These are phyloP conservation scores for Cercospora janseana DNA, from an alignment of 2,329 filamentous ascomycete species.

Conservation along the genomic window DNA sequence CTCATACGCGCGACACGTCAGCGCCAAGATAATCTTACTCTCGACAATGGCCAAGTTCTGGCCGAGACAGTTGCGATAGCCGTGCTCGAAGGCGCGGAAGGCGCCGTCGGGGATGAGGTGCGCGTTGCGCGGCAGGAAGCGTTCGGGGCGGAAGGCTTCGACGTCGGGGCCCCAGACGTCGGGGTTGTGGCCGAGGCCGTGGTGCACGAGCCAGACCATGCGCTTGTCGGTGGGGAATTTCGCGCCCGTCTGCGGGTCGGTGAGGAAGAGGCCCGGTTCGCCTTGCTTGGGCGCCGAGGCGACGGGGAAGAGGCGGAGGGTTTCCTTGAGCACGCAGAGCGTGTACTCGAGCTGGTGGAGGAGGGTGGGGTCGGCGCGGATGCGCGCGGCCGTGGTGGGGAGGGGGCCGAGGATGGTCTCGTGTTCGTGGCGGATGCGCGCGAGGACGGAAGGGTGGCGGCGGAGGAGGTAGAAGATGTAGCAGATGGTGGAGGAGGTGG, in stretches of 20 bases:
- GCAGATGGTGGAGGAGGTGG: conserved; percentile 36
- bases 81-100: conserved; percentile 55
- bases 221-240: conserved; percentile 46
- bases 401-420: conserved; percentile 47
- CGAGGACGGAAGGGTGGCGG: conserved; percentile 34
- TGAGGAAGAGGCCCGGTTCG: conserved; percentile 37
- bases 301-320: conserved; percentile 52
- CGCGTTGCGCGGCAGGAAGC: conserved; percentile 40
- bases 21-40: conserved; percentile 49
- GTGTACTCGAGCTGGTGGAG: conserved; percentile 55
- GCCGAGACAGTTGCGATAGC: conserved; percentile 55
- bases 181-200: conserved; percentile 38
- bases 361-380: conserved; percentile 46
- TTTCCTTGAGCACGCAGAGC: conserved; percentile 53
- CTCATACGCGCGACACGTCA: conserved; percentile 51
- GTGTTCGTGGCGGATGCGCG: conserved; percentile 49
- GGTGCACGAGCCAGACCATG: conserved; percentile 43
- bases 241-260: conserved; percentile 42
- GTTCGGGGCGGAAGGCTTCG: conserved; percentile 50
- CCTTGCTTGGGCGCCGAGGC: conserved; percentile 44
- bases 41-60: conserved; percentile 55
- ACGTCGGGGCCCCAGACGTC: conserved; percentile 40
- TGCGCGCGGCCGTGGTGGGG: conserved; percentile 27
- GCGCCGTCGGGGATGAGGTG: conserved; percentile 44
- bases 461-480: conserved; percentile 42